Base-by-base conservation (phyloP, 257 asterid species). In the Agastache rugosa region DNA sequence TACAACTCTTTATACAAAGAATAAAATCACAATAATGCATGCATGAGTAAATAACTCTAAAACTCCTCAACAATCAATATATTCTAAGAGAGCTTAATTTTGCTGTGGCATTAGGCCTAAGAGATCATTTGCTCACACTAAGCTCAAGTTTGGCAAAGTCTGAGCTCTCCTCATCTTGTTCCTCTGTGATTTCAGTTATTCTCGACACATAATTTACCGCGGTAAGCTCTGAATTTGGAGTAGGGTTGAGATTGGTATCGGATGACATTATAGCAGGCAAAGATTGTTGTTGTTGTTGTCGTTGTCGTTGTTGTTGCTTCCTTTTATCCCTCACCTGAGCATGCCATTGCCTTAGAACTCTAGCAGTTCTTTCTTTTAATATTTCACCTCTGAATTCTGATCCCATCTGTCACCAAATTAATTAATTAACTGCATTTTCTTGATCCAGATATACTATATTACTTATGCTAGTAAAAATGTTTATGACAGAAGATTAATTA, bases 331-430 rank as follows among this genome's bases (percentile, higher is more conserved):
- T 79, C 63, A 77, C 84, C 8, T 79, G 56, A 44, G 80, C 65
- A 15, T 56, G 84, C 87, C 87, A 79, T 76, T 70, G 67, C 62
- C 60, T 77, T 11, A 83, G 37, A 20, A 80, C 51, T n/a, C 25
- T 53, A 1, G 60, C 78, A 11, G 69, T 58, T 50, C 78, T 69
- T 63, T 77, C 79, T 22, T 77, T 59, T n/a, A 79, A 27, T 35
- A 74, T 63, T 50, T 74, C 74, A 31, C 84, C 81, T 60, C 61
- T 77, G 59, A 77, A 83, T 27, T 83, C 67, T 25, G 87, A 79
- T 16, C 84, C 84, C 87, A 83, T 83, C 84, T 83, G 80, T 12
- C 6, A 58, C 35, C 59, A 69, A 31, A 31, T 8, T 14, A 15
- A n/a, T n/a, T n/a, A 4, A 48, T 19, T 1, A 48, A 54, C 63